A percentile compares a stretch with the other conserved stretches of the same genome.
Conservation (phyloP, 169 alveolate genomes). For the Perkinsus chesapeaki region DNA sequence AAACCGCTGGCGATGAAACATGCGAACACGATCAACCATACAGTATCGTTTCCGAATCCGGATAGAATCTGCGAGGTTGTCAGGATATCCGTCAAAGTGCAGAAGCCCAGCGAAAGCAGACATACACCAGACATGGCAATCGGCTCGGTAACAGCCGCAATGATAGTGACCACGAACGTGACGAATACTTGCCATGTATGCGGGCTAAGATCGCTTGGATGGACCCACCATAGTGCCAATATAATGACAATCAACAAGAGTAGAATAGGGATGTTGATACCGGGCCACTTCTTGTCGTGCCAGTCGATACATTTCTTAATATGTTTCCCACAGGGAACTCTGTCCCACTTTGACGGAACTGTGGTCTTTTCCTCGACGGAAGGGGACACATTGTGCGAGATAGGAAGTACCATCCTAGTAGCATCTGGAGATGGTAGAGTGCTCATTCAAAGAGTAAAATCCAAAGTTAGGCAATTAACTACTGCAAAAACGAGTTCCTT, state of each 20-base stretch:
- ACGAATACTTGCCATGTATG: constrained; percentile 1
- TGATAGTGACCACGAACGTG: not conserved
- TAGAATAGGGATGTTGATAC: not conserved
- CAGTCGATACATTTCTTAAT: not conserved
- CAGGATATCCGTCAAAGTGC: not conserved
- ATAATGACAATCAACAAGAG: not conserved
- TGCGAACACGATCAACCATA: not conserved
- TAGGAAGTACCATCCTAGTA: not conserved
- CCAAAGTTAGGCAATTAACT: too few relatives aligned
- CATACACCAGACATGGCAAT: not conserved
- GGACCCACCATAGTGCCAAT: not conserved
- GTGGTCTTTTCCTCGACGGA: not conserved
- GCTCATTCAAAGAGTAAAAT: too few relatives aligned
- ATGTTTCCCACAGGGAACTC: not conserved
- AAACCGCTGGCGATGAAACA: not conserved
- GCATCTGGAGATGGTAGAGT: not conserved
- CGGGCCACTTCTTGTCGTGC: not conserved
- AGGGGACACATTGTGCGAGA: not conserved
- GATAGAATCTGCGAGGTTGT: not conserved
- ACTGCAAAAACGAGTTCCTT: too few relatives aligned
- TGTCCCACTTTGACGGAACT: not conserved
- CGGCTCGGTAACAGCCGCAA: not conserved
- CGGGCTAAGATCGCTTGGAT: not conserved
- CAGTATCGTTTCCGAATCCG: not conserved
- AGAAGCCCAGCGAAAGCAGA: not conserved